phyloP scores from a whole-genome alignment of 805 yeast genomes.

The Wickerhamomyces queroliae region DNA sequence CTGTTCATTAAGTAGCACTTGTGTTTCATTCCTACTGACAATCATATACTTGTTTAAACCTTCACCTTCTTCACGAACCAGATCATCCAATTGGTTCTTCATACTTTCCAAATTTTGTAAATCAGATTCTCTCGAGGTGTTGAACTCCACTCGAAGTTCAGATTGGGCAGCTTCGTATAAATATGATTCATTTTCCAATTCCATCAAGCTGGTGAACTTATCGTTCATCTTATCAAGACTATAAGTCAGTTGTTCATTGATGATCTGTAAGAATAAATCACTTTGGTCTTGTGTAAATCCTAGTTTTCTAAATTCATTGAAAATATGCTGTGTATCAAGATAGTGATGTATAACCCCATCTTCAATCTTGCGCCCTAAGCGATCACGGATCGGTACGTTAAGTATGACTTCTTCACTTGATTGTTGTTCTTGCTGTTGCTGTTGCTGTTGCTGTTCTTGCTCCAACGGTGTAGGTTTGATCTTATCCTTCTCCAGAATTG shows the following conservation, averaged over 20 bases:
- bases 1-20: conserved; percentile 81
- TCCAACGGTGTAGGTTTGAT: too few species aligned
- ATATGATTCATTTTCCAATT: conserved; percentile 82
- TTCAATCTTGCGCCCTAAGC: neutral
- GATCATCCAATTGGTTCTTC: conserved; percentile 65
- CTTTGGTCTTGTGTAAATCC: conserved; percentile 63
- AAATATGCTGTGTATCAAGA: conserved; percentile 62
- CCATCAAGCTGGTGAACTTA: conserved; percentile 40
- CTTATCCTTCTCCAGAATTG: neutral
- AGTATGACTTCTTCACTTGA: neutral
- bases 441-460: neutral
- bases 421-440: neutral
- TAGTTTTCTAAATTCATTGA: conserved; percentile 41
- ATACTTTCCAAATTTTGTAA: conserved; percentile 61
- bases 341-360: conserved; percentile 6
- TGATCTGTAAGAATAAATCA: conserved; percentile 44
- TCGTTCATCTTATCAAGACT: conserved; percentile 27
- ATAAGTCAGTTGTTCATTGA: conserved; percentile 28
- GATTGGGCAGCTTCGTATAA: conserved; percentile 89
- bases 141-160: conserved; percentile 75
- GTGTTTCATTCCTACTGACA: conserved; percentile 64
- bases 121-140: conserved; percentile 64
- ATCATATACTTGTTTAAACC: conserved; percentile 62
- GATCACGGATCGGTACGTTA: neutral
- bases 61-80: conserved; percentile 67